These are phyloP conservation scores for Claviceps sp. DNA, from an alignment of 2,329 filamentous ascomycete species.

Conservation along the genomic window DNA sequence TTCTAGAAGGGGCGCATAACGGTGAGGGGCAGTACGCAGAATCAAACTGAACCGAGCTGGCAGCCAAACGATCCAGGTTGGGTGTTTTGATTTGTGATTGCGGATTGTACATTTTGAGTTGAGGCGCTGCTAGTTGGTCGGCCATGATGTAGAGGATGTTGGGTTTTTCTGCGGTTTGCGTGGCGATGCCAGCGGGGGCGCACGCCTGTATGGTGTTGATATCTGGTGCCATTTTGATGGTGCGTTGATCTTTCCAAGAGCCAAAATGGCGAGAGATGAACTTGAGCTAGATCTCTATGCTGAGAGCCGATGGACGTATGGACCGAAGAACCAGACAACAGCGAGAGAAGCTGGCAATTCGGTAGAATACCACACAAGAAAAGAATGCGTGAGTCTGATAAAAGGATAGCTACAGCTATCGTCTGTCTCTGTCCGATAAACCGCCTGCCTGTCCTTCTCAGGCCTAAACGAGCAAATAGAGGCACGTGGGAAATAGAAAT, in stretches of 20 bases:
- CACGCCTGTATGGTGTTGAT: conserved; percentile 57
- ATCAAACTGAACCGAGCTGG: conserved; percentile 76
- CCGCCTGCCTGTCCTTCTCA: neutral
- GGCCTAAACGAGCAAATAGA: neutral
- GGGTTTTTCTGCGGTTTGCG: conserved; percentile 18
- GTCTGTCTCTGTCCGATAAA: conserved; percentile 6
- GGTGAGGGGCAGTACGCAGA: conserved; percentile 91
- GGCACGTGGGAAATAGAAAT: neutral
- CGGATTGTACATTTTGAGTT: conserved; percentile 84
- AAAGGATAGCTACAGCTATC: conserved; percentile 11
- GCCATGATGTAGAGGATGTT: conserved; percentile 76
- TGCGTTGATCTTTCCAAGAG: neutral
- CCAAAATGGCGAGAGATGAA: neutral
- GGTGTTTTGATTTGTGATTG: conserved; percentile 85
- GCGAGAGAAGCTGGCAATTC: conserved; percentile 3
- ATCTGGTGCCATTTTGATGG: conserved; percentile 54
- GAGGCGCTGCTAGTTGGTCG: conserved; percentile 81
- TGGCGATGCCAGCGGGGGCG: conserved; percentile 18
- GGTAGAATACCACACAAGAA: conserved; percentile 7
- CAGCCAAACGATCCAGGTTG: conserved; percentile 71
- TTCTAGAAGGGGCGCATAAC: conserved; percentile 81
- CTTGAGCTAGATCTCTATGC: neutral
- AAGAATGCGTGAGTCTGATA: conserved; percentile 9
- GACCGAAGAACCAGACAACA: conserved; percentile 1
- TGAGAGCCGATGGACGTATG: neutral